These are phyloP conservation scores for Rhizopogon roseolus DNA, from an alignment of 768 basidiomycete genomes.

Conservation along the genomic window DNA sequence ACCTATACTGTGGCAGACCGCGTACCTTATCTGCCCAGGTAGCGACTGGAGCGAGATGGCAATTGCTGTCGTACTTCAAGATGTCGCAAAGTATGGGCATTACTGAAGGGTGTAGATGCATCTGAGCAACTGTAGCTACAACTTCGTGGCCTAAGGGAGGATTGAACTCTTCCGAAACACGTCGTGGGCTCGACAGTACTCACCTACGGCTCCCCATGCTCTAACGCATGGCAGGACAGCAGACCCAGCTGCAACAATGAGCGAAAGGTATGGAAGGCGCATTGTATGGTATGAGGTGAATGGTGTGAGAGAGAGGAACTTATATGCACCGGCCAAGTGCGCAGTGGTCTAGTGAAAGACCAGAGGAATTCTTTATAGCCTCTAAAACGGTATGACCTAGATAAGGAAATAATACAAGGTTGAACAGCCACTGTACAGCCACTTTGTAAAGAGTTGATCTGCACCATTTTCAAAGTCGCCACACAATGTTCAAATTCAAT, in stretches of 20 bases:
- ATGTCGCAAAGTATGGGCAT: constrained; percentile 65
- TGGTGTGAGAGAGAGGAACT: not conserved
- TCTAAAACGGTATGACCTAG: not conserved
- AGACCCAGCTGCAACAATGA: constrained; percentile 12
- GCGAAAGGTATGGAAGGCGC: constrained; percentile 10
- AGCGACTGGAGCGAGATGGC: constrained; percentile 80
- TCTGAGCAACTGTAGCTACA: constrained; percentile 90
- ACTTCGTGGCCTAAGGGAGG: constrained; percentile 73
- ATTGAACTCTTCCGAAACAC: not conserved
- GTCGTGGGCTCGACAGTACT: not conserved
- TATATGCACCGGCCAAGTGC: not conserved
- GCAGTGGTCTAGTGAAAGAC: not conserved
- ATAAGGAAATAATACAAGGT: not conserved
- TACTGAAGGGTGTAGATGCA: constrained; percentile 75
- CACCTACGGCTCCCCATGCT: constrained; percentile 41
- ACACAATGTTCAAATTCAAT: constrained; percentile 42
- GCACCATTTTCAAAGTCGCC: constrained; percentile 36
- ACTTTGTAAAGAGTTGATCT: constrained; percentile 1
- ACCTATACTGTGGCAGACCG: constrained; percentile 46
- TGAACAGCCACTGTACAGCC: not conserved
- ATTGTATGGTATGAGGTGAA: constrained; percentile 10
- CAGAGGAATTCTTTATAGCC: not conserved
- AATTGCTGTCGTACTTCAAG: constrained; percentile 50
- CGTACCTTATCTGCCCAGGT: constrained; percentile 84
- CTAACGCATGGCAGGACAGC: constrained; percentile 19